Base-by-base conservation (phyloP, 2,329 filamentous ascomycete species). In the Hymenoscyphus repandus region DNA sequence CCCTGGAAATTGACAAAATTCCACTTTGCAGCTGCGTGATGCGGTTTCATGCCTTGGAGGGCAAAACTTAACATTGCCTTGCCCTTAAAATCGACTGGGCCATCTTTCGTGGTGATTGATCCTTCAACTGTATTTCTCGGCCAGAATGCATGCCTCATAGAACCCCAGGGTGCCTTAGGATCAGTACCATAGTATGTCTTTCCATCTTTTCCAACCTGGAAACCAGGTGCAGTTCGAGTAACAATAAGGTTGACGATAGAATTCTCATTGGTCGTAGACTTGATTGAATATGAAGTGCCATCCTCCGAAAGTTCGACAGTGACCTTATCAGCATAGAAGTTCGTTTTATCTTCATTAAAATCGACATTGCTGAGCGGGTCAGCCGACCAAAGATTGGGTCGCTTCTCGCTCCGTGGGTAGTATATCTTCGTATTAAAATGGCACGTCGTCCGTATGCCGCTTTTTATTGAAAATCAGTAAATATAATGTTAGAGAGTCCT, bases 41-140 rank as follows among this genome's bases (percentile, higher is more conserved):
- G 93, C 37, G 93, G 93, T 79, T 99, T 99, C 92, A 97, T 97
- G 68, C 91, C 93, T 73, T 97, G 93, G 45, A 97, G 74, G 37
- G 90, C 91, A 69, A 93, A 86, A 59, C 86, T 77, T 71, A 90
- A 92, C 63, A 95, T 74, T 31, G 84, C 90, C 56, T 77, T 81
- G 51, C 92, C 92, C 64, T 82, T 85, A 68, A 96, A 83, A 68
- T 96, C 85, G 55, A 96, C 76, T 34, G 86, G 82, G 43, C 90
- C 89, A 32, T 89, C 83, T 62, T 87, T 80, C 53, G 90, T 95
- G 57, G 88, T 82, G 68, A 97, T 90, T 59, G 79, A 88, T 46
- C 93, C 93, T 69, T 92, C 86, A 11, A 86, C 82, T 42, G 75
- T 77, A 70, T 88, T 93, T 59, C 91, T 81, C 31, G 93, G 91